These are phyloP conservation scores for Zygoascus meyerae DNA, from an alignment of 1,139 yeast species.

Conservation along the genomic window DNA sequence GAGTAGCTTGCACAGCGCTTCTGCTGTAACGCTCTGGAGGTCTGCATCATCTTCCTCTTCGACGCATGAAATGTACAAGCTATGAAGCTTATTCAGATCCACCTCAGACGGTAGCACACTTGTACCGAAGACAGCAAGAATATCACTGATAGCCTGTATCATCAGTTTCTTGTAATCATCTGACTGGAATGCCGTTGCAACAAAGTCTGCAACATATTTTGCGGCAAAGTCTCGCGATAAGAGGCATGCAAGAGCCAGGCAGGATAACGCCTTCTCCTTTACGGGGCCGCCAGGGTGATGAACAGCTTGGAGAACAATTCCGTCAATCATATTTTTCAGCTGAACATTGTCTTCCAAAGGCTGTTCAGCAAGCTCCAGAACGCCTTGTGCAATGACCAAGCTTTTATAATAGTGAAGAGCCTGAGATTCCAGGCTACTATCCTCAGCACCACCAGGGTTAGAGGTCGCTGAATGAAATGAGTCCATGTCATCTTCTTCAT, in stretches of 20 bases:
- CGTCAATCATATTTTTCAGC: constrained; percentile 65
- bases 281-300: constrained; percentile 53
- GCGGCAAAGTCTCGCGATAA: constrained; percentile 59
- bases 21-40: constrained; percentile 77
- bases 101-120: constrained; percentile 58
- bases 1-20: constrained; percentile 77
- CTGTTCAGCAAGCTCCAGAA: constrained; percentile 61
- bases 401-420: constrained; percentile 40
- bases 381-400: constrained; percentile 61
- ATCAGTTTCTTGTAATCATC: constrained; percentile 60
- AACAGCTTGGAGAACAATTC: constrained; percentile 79
- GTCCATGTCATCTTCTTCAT: constrained; percentile 21
- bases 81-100: constrained; percentile 63
- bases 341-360: constrained; percentile 63
- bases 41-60: constrained; percentile 49
- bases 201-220: constrained; percentile 1
- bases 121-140: constrained; percentile 70
- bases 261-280: constrained; percentile 63
- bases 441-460: neutral
- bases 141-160: constrained; percentile 68
- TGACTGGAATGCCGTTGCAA: constrained; percentile 35
- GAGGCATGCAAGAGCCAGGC: constrained; percentile 75
- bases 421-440: constrained; percentile 2
- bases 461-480: constrained; percentile 44
- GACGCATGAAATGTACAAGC: constrained; percentile 55